Evolutionary conservation across 108 stramenopile species (phyloP).

Genomic region (Bacterosira constricta): DNA sequence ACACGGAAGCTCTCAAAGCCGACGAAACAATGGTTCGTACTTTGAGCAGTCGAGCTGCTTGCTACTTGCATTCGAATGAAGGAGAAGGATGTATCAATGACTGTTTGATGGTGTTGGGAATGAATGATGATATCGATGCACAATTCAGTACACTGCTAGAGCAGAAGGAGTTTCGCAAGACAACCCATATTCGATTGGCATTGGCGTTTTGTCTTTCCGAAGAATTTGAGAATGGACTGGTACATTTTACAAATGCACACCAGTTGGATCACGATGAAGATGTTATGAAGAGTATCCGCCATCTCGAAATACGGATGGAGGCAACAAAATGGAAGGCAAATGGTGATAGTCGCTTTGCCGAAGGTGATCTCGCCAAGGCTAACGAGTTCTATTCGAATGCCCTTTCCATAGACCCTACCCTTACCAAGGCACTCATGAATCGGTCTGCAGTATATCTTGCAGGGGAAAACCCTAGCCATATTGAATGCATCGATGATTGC

Average conservation of each 20-base stretch:
- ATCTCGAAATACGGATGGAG: conserved; percentile 14
- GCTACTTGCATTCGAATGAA: conserved; percentile 46
- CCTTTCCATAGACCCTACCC: conserved; percentile 25
- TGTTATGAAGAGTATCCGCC: conserved; percentile 12
- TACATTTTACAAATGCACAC: conserved; percentile 21
- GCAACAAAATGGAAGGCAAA: conserved; percentile 37
- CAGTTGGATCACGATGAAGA: conserved; percentile 22
- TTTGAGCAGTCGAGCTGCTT: conserved; percentile 32
- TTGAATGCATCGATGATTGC: conserved; percentile 56
- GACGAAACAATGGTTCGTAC: conserved; percentile 32
- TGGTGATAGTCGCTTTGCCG: conserved; percentile 43
- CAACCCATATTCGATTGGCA: conserved; percentile 19
- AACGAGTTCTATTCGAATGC: conserved; percentile 44
- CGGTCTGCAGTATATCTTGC: conserved; percentile 49
- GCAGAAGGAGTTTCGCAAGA: conserved; percentile 9
- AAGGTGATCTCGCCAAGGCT: conserved; percentile 32
- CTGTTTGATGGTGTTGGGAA: conserved; percentile 14
- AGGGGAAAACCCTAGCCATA: conserved; percentile 6
- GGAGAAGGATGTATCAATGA: conserved; percentile 24
- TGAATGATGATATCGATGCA: conserved; percentile 8
- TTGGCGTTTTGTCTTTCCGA: conserved; percentile 41
- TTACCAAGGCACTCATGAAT: conserved; percentile 39
- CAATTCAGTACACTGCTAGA: conserved; percentile 7
- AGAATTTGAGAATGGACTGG: conserved; percentile 16
- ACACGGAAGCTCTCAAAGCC: conserved; percentile 45